Base-by-base conservation (phyloP, 2,329 filamentous ascomycete species). In the Penicillium capsulatum region DNA sequence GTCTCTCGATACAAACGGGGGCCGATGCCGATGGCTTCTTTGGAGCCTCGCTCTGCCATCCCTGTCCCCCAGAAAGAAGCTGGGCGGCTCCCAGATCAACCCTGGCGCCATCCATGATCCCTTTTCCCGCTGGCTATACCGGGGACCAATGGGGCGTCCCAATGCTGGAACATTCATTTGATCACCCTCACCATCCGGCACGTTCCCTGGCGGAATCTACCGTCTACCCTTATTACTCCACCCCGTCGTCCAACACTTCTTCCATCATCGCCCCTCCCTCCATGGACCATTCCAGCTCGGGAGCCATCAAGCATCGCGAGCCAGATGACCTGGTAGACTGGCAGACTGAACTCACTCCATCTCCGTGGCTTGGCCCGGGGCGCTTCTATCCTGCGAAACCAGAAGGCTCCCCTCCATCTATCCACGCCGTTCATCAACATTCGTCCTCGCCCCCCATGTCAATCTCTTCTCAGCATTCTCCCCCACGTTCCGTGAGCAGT, bases 11-110 rank as follows among this genome's bases (percentile, higher is more conserved):
- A 43, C 52, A 47, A 49, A 47, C 51, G 44, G 45, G 42, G 22
- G 33, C 50, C 11, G 38, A 40, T 30, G 37, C 44, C 11, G 42
- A 47, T 44, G 41, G 37, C 28, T 33, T 42, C 39, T 30, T 43
- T 33, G 39, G 44, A 30, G 33, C 38, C 35, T 47, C 34, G 17
- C 26, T 40, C 42, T 40, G 42, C 36, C 29, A 52, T 40, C 51
- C 48, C 34, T 47, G 47, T 28, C 34, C 45, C 16, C 13, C 20
- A 28, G 19, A 36, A 40, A 45, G 46, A 14, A 48, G 45, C 33
- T 61, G 59, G 59, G 20, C 50, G 29, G 44, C 42, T 29, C 55
- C 49, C 35, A 47, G 42, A 44, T 58, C 51, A 20, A 44, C 41
- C 45, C 47, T 28, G 26, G 10, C 34, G 24, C 44, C 50, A 41